Percentiles rank a stretch among this genome's conserved stretches.
Conservation (phyloP, 148 eudicot species). For the Mesembryanthemum crystallinum region DNA sequence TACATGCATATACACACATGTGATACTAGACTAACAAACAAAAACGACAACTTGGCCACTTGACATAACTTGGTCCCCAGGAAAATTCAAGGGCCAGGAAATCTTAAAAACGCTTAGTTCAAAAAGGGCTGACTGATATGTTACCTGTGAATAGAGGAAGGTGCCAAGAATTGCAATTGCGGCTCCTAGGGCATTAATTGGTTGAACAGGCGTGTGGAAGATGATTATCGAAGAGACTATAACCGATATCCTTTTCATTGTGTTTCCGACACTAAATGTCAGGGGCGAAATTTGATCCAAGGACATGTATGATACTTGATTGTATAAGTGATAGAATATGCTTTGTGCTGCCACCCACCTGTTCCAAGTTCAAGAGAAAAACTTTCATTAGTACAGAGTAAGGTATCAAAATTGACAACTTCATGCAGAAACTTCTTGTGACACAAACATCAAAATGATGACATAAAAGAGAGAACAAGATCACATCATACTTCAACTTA, state of each 20-base stretch:
- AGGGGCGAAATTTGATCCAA: conserved; percentile 67
- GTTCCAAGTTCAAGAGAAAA: background rate
- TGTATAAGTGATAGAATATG: conserved; percentile 66
- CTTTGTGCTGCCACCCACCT: conserved; percentile 84
- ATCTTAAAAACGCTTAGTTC: background rate
- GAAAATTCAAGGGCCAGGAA: conserved; percentile 2
- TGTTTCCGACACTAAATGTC: conserved; percentile 69
- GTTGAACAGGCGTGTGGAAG: conserved; percentile 56
- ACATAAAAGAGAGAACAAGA: no score
- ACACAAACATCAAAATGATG: no score
- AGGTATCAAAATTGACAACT: background rate
- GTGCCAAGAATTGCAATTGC: conserved; percentile 68
- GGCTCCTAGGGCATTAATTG: conserved; percentile 63
- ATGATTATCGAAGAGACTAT: conserved; percentile 67
- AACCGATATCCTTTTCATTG: conserved; percentile 70
- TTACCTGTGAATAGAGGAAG: conserved; percentile 66
- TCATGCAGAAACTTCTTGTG: no score
- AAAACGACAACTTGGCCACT: background rate
- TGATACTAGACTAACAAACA: conserved; percentile 9
- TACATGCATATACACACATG: background rate
- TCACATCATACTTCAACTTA: no score
- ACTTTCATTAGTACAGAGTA: background rate
- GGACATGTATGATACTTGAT: conserved; percentile 75
- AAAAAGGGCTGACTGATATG: background rate
- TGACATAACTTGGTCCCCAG: background rate